Conservation (phyloP, 352 stramenopile species). For the Phytophthora pisi region DNA sequence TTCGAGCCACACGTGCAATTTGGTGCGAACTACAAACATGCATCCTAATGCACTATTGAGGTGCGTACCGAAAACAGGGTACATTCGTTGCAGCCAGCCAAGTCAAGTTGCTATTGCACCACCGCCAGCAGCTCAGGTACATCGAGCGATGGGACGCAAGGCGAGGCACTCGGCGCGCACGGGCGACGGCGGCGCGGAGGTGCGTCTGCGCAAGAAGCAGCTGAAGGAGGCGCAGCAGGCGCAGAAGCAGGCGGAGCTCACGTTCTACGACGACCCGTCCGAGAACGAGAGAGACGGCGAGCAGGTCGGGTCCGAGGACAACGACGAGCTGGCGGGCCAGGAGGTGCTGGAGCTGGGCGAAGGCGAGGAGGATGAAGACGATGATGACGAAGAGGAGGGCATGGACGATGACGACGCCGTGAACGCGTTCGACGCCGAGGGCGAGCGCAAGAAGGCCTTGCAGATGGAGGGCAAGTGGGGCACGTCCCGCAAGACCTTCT, state of each 20-base stretch:
- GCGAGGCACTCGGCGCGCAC: constrained; percentile 71
- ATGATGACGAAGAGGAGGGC: constrained; percentile 44
- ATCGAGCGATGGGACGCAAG: constrained; percentile 71
- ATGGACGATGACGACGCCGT: constrained; percentile 50
- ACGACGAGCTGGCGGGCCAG: constrained; percentile 63
- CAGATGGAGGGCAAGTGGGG: constrained; percentile 88
- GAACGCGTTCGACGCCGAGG: constrained; percentile 58
- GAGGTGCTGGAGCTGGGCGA: constrained; percentile 73
- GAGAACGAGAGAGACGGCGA: constrained; percentile 72
- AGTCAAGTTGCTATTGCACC: neutral
- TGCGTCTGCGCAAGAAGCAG: constrained; percentile 71
- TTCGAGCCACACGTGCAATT: constrained; percentile 8
- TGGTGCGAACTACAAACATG: no score
- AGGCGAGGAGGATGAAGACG: constrained; percentile 52
- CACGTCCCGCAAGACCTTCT: constrained; percentile 88
- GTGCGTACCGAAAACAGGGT: neutral
- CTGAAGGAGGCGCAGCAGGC: constrained; percentile 61
- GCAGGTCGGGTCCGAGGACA: constrained; percentile 61
- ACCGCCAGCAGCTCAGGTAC: constrained; percentile 5
- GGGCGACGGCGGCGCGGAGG: constrained; percentile 76
- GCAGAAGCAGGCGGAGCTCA: constrained; percentile 74
- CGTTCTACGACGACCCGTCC: constrained; percentile 86
- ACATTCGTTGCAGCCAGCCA: constrained; percentile 22
- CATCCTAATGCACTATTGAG: no score
- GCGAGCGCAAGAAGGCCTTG: constrained; percentile 70